Evolutionary conservation across 768 basidiomycete genomes (phyloP), one percentile per base, ranked within the genome.

Genomic region (Russula sp.): DNA sequence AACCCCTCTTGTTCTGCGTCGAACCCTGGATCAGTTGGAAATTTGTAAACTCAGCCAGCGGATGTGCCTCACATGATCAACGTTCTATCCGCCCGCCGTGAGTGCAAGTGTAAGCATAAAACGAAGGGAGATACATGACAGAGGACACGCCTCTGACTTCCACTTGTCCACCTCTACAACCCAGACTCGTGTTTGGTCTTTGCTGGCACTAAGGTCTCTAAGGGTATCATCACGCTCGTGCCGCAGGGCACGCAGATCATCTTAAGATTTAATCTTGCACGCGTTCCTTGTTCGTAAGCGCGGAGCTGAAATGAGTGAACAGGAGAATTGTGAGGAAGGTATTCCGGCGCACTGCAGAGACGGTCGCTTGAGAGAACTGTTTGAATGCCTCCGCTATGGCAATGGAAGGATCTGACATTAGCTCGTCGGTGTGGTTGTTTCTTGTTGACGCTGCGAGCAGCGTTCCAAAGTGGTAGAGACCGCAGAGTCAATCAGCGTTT

Each of bases 1-100:
- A n/a, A n/a, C n/a, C n/a, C n/a, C n/a, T n/a, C n/a, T n/a, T 73
- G 55, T 83, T 78, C 87, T 88, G 59, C n/a, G 35, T 40, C 27
- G 37, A 11, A 34, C 48, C 39, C n/a, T 2, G 50, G 31, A 32
- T 53, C 16, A 44, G n/a, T 27, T 10, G 42, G 52, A 56, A 32
- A 42, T 31, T 34, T 13, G 31, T 7, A 35, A 18, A 32, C 32
- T 11, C 35, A 37, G 53, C 50, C 13, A 20, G 16, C 27, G 39
- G n/a, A 20, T 10, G 45, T 18, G 27, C 1, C 37, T 60, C 35
- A 63, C 59, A 56, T 52, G 4, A 45, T 56, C 55, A 50, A 47
- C 2, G 50, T 58, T 35, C 61, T 66, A 51, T 59, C 53, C 44
- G 22, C 61, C 64, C 61, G n/a, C 6, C 34, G 42, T 31, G 52